phyloP scores from a whole-genome alignment of 345 rosid species.

The Stellera chamaejasme region DNA sequence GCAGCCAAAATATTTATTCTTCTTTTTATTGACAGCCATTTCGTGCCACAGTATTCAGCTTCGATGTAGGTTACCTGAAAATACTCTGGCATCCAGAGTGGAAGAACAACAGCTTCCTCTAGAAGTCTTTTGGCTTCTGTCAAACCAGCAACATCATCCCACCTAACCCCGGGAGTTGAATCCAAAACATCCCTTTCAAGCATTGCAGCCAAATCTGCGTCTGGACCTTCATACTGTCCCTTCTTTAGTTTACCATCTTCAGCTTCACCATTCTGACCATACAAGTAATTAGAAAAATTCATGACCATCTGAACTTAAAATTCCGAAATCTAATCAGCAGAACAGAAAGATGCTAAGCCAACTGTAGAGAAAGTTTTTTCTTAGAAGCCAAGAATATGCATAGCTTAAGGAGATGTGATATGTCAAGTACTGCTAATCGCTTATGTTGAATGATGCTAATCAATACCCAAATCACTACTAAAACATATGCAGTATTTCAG shows the following conservation, averaged over 20 bases:
- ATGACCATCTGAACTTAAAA: too few species aligned
- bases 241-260: conserved; percentile 88
- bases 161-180: conserved; percentile 91
- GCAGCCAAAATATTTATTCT: too few species aligned
- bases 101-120: conserved; percentile 99
- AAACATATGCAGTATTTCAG: neutral
- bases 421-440: too few species aligned
- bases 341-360: neutral
- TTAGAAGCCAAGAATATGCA: too few species aligned
- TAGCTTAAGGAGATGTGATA: too few species aligned
- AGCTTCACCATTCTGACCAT: conserved; percentile 66
- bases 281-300: too few species aligned
- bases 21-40: too few species aligned
- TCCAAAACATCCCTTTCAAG: conserved; percentile 99
- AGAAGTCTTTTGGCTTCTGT: conserved; percentile 96
- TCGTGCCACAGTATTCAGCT: too few species aligned
- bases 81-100: conserved; percentile 99
- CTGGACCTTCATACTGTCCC: conserved; percentile 94
- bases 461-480: neutral
- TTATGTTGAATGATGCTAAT: too few species aligned
- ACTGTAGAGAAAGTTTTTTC: too few species aligned
- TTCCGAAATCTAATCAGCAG: neutral
- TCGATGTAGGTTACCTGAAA: conserved; percentile 57
- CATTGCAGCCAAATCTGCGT: conserved; percentile 95
- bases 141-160: conserved; percentile 99